phyloP scores from a whole-genome alignment of 2,329 filamentous ascomycete species.

The Penicillium sp. region DNA sequence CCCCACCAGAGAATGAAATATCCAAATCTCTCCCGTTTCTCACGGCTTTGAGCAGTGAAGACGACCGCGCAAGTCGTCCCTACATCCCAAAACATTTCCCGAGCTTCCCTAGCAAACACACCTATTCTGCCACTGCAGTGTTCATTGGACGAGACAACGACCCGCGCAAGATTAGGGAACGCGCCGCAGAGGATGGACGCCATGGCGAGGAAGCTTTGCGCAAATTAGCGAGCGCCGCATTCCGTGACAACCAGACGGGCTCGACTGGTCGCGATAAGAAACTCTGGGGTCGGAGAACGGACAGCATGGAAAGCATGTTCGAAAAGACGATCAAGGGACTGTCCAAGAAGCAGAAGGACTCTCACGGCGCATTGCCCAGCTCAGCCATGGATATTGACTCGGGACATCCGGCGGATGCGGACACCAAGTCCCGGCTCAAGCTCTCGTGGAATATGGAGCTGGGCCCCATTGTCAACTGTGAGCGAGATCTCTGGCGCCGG shows the following conservation, averaged over 20 bases:
- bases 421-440: conserved; percentile 22
- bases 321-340: conserved; percentile 50
- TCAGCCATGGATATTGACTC: conserved; percentile 27
- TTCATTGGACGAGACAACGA: conserved; percentile 53
- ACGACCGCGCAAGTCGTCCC: conserved; percentile 39
- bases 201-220: conserved; percentile 57
- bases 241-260: conserved; percentile 35
- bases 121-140: conserved; percentile 53
- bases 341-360: conserved; percentile 33
- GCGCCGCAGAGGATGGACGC: conserved; percentile 57
- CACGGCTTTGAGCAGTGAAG: conserved; percentile 43
- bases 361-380: conserved; percentile 14
- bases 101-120: conserved; percentile 54
- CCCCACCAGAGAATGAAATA: conserved; percentile 34
- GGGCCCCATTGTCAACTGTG: conserved; percentile 52
- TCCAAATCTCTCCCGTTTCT: conserved; percentile 39
- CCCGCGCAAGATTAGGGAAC: conserved; percentile 52
- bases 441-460: conserved; percentile 33
- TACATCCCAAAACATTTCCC: conserved; percentile 57
- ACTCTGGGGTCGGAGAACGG: conserved; percentile 31
- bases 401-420: conserved; percentile 19
- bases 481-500: conserved; percentile 50
- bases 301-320: conserved; percentile 45
- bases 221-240: conserved; percentile 48
- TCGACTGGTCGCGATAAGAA: conserved; percentile 36